Conservation (phyloP, 305 asterid genomes). For the Solanum hybrid region DNA sequence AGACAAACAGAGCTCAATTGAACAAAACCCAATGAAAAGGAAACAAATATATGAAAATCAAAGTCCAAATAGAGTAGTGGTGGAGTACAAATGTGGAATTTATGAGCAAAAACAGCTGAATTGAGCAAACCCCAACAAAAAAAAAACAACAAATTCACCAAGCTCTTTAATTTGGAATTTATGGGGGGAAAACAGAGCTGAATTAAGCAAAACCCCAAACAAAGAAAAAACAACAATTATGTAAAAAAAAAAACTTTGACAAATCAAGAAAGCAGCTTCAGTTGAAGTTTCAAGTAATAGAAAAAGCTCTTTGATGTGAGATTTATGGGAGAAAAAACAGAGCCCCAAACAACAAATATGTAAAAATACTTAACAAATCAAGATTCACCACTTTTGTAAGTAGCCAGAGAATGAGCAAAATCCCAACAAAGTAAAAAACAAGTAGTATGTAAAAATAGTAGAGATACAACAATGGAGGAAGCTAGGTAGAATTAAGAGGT, state of each 20-base stretch:
- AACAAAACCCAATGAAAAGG: background rate
- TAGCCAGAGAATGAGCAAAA: background rate
- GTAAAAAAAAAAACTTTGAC: background rate
- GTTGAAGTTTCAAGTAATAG: background rate
- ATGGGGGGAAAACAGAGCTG: background rate
- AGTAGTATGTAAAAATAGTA: background rate
- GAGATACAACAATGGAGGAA: background rate
- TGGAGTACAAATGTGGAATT: background rate
- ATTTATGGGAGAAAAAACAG: background rate
- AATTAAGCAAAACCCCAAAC: background rate
- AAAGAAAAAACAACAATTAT: background rate
- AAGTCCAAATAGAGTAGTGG: background rate
- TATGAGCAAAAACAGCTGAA: background rate
- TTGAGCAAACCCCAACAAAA: background rate
- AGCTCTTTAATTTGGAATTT: background rate
- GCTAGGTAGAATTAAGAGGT: background rate
- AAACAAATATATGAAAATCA: background rate
- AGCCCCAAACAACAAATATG: background rate
- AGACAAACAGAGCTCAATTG: background rate
- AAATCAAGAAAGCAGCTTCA: background rate
- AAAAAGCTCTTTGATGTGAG: background rate
- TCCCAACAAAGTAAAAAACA: background rate
- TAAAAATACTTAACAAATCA: background rate
- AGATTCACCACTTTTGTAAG: background rate
- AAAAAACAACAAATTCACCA: background rate